Base-by-base conservation (phyloP, 371 early-diverging fungal genomes). In the Rhizopus sp. region DNA sequence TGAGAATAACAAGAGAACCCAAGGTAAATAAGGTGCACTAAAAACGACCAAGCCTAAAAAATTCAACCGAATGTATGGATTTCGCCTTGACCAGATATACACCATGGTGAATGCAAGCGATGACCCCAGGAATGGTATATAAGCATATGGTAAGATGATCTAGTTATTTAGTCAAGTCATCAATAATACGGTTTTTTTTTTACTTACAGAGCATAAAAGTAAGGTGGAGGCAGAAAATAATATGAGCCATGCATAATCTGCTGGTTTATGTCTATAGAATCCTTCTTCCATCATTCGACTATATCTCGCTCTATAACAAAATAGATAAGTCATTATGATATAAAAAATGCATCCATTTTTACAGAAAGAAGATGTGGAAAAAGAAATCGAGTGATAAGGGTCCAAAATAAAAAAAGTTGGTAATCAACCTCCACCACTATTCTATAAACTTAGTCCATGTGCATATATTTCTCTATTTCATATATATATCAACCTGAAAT, bases 311-410 rank as follows among this genome's bases (percentile, higher is more conserved):
- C 93, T 93, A 60, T n/a, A 23, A 23, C 23, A 23, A 23, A 23
- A 23, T 23, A 32, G n/a, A 23, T 23, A 23, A 23, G 23, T 23
- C 6, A 12, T 3, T 47, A 8, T 46, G 47, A 41, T 34, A 49
- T 45, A 35, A 61, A 48, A 13, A 45, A 9, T 31, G 12, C 40
- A 31, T 31, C 9, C 3, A 13, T 50, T 0, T 85, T 78, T 87
- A 92, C 93, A 96, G 64, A 67, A 95, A 96, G 69, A 93, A 98
- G 84, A 96, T 86, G 73, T 96, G 94, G 70, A 96, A 94, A 17
- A 94, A 57, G 63, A 93, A 94, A 67, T 97, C 95, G 33, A 98
- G 67, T 1, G 90, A 88, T 46, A 97, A 74, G 32, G 79, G 75
- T 7, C 98, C 98, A 81, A 94, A 93, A 65, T 92, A 98, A 52